Conservation (phyloP, 2,329 filamentous ascomycete species). For the Graphilbum sp. region DNA sequence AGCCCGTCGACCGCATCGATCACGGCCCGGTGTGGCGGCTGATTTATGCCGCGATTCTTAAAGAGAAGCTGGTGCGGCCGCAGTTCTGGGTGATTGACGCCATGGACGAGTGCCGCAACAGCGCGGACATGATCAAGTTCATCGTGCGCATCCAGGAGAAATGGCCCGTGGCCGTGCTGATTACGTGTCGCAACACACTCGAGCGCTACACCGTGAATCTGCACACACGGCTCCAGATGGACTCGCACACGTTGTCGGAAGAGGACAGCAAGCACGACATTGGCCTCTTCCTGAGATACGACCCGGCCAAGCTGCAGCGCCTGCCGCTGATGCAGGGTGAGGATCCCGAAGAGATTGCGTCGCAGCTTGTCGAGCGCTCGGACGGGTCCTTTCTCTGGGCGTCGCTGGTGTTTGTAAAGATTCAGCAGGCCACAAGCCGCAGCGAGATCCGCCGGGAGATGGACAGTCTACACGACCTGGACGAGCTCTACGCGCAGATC, state of each 20-base stretch:
- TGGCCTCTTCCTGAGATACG: conserved; percentile 10
- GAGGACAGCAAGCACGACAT: conserved; percentile 13
- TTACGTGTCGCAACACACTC: conserved; percentile 12
- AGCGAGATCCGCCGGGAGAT: conserved; percentile 11
- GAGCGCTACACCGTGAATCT: conserved; percentile 5
- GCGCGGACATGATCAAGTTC: conserved; percentile 11
- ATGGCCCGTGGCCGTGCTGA: conserved; percentile 13
- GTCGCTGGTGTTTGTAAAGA: conserved; percentile 12
- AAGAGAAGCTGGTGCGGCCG: conserved; percentile 7
- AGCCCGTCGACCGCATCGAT: conserved; percentile 11
- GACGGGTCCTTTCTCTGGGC: conserved; percentile 17
- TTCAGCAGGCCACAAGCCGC: conserved; percentile 13
- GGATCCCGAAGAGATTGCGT: not conserved
- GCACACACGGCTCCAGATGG: conserved; percentile 6
- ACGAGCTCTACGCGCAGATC: conserved; percentile 14
- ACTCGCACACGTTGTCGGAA: conserved; percentile 10
- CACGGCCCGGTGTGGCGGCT: conserved; percentile 13
- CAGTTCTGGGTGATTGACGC: conserved; percentile 19
- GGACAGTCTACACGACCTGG: conserved; percentile 15
- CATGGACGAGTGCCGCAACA: conserved; percentile 15
- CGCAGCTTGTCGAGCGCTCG: conserved; percentile 12
- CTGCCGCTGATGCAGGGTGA: conserved; percentile 3
- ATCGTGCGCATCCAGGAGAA: conserved; percentile 10
- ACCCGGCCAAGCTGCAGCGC: conserved; percentile 5
- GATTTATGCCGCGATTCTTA: conserved; percentile 12